Base-by-base conservation (phyloP, 441 rosid genomes). In the Pelargonium cotyledonis region DNA sequence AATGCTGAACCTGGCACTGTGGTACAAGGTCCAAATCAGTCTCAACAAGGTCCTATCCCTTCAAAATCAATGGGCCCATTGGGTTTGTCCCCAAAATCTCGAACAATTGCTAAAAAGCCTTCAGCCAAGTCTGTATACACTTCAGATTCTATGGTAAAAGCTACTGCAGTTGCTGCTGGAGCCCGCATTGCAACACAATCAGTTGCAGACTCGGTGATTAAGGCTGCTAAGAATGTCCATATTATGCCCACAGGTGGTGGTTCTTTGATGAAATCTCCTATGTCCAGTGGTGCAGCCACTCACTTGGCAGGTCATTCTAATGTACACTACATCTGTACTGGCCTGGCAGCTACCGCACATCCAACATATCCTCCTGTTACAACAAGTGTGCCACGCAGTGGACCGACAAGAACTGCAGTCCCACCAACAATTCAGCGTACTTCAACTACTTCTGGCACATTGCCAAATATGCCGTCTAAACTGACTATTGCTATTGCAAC, bases 141-240 rank as follows among this genome's bases (percentile, higher is more conserved):
- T 72, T 70, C 84, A 7, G 91, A 85, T 71, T 84, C 86, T 46
- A 71, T 79, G 70, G 82, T 85, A 78, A 83, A 86, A 73, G 98
- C 98, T 70, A 83, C 90, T 75, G 91, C 97, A 61, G 91, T 80
- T 65, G 91, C 92, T 75, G 89, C 94, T 15, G 97, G 97, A 38
- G 95, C 95, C n/a, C 91, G 92, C 43, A 85, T 89, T 78, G 85
- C 82, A 75, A 78, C 88, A 69, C 83, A 82, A 35, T 81, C 88
- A 68, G 86, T 82, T 63, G 86, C 91, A 62, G 85, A 84, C 46
- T 77, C 86, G 15, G 77, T 87, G 78, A 80, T 88, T 63, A 90
- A 83, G 83, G 85, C 80, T 78, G 88, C 90, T 72, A 91, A 87
- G 72, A 88, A 84, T 61, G 80, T 88, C 41, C 89, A 73, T 80